Percentiles rank a stretch among this genome's conserved stretches.
Conservation (phyloP, 768 basidiomycete species). For the Tulasnella sp. region DNA sequence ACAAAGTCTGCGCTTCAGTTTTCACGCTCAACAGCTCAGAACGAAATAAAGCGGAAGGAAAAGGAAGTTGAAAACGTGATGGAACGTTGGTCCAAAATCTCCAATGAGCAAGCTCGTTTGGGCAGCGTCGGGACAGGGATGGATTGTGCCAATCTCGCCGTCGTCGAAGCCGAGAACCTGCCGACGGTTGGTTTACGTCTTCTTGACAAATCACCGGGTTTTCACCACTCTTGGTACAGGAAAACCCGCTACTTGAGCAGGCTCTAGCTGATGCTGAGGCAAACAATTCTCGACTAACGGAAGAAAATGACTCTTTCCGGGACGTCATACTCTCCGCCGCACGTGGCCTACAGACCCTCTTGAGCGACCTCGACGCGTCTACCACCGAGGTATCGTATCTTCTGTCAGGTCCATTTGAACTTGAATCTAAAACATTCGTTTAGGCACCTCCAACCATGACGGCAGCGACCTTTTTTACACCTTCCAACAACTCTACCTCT, state of each 20-base stretch:
- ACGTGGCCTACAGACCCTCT: slow-evolving; percentile 40
- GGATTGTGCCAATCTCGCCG: slow-evolving; percentile 27
- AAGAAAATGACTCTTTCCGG: slow-evolving; percentile 53
- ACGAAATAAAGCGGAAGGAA: slow-evolving; percentile 70
- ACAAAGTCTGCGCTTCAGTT: slow-evolving; percentile 56
- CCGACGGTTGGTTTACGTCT: slow-evolving; percentile 10
- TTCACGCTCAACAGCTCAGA: slow-evolving; percentile 51
- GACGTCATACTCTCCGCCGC: slow-evolving; percentile 47
- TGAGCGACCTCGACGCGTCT: slow-evolving; percentile 28
- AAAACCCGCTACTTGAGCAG: slow-evolving; percentile 45
- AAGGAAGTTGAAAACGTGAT: slow-evolving; percentile 62
- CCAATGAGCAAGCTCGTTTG: slow-evolving; percentile 54
- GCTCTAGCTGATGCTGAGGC: slow-evolving; percentile 64
- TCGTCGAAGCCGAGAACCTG: not conserved
- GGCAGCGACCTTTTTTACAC: not conserved
- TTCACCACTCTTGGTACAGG: slow-evolving; percentile 30
- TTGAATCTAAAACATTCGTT: not conserved
- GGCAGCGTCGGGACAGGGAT: slow-evolving; percentile 38
- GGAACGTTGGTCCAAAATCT: slow-evolving; percentile 62
- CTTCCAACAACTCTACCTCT: not conserved
- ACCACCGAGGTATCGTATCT: not conserved
- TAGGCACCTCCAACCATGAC: not conserved
- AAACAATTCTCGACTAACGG: slow-evolving; percentile 44
- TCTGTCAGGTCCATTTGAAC: not conserved
- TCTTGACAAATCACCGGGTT: not conserved